phyloP scores from a whole-genome alignment of 805 yeast species.

The Pichia occidentalis region DNA sequence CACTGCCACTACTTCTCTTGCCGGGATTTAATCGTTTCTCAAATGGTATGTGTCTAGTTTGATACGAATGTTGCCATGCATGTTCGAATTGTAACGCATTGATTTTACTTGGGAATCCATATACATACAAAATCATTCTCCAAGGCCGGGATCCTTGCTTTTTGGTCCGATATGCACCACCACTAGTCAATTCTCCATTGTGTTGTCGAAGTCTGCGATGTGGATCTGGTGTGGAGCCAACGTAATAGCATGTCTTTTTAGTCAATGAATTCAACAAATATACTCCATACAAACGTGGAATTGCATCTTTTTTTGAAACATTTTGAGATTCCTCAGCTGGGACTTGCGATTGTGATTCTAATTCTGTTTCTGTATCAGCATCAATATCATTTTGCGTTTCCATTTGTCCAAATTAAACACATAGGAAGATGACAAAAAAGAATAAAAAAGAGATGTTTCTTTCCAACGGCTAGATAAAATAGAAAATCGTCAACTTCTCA shows the following conservation, averaged over 20 bases:
- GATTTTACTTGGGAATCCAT: conserved; percentile 66
- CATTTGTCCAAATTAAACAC: too few species aligned
- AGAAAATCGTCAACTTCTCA: too few species aligned
- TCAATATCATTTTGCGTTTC: background rate
- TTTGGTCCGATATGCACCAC: conserved; percentile 69
- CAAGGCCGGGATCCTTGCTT: conserved; percentile 60
- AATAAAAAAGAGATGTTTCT: too few species aligned
- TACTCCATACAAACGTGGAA: conserved; percentile 56
- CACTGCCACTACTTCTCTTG: conserved; percentile 27
- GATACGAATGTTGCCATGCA: conserved; percentile 72
- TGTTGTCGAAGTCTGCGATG: conserved; percentile 63
- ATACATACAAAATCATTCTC: conserved; percentile 56
- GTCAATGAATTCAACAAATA: conserved; percentile 59
- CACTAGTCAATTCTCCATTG: conserved; percentile 56
- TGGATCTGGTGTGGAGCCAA: conserved; percentile 83
- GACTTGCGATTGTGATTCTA: conserved; percentile 2
- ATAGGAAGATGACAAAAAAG: too few species aligned
- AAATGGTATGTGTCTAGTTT: conserved; percentile 50
- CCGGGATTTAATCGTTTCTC: conserved; percentile 34
- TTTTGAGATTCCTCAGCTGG: background rate
- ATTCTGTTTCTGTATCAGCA: background rate
- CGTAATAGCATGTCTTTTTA: conserved; percentile 55
- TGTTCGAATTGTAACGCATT: conserved; percentile 78
- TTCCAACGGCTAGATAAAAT: too few species aligned
- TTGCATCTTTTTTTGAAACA: conserved; percentile 1